Evolutionary conservation across 495 filamentous ascomycete species (phyloP).

Genomic region (Neurospora sp.): DNA sequence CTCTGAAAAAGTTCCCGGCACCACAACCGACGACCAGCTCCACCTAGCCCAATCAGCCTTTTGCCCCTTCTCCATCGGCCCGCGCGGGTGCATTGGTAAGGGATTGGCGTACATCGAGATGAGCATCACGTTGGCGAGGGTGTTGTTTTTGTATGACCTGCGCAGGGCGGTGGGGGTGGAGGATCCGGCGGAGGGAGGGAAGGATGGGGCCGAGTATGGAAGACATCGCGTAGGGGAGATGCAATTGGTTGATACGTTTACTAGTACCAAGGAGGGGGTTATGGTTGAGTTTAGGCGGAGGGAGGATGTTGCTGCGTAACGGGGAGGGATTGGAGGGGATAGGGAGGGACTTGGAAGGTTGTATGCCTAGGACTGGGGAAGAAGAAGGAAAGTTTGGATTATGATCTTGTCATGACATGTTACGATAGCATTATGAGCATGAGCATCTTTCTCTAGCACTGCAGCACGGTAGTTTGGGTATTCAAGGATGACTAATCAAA

Average conservation of each 20-base stretch:
- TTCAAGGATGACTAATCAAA: too few relatives aligned
- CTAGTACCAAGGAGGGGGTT: conserved; percentile 46
- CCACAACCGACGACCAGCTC: too few relatives aligned
- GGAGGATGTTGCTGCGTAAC: neutral
- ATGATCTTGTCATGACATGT: too few relatives aligned
- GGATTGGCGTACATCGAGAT: conserved; percentile 46
- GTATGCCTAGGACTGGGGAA: too few relatives aligned
- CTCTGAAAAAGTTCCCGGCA: too few relatives aligned
- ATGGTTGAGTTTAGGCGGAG: conserved; percentile 44
- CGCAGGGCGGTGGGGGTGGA: conserved; percentile 27
- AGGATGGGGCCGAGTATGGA: conserved; percentile 32
- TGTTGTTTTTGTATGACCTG: conserved; percentile 41
- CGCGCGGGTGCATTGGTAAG: conserved; percentile 50
- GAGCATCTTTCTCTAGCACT: too few relatives aligned
- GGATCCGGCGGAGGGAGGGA: conserved; percentile 34
- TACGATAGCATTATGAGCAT: too few relatives aligned
- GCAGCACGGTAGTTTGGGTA: too few relatives aligned
- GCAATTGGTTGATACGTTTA: conserved; percentile 49
- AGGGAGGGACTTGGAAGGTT: too few relatives aligned
- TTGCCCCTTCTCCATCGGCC: conserved; percentile 48
- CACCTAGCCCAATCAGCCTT: conserved; percentile 41
- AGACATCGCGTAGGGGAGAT: conserved; percentile 37
- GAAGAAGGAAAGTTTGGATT: too few relatives aligned
- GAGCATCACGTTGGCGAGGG: conserved; percentile 36
- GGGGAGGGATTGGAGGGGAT: too few relatives aligned